Evolutionary conservation across 257 asterid genomes (phyloP), one percentile per base, ranked within the genome.

Genomic region (Lycium ferocissimum): DNA sequence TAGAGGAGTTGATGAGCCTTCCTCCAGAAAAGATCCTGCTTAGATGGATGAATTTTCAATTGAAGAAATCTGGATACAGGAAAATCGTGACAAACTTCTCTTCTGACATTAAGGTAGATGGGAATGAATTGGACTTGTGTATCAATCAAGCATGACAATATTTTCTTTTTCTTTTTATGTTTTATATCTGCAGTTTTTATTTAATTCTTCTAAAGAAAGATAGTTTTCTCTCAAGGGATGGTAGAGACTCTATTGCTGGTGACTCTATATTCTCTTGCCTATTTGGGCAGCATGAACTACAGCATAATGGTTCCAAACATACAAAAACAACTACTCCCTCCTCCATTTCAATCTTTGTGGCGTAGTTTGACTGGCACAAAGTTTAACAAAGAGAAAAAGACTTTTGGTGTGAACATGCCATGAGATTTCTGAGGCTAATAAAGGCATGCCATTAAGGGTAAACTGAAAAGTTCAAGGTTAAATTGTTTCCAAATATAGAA

Each of bases 21-120:
- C 92, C 98, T 61, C 99, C 99, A 45, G 98, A 96, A 84, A 96
- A 96, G 89, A 92, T 96, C 84, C 87, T 96, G 83, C 97, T 96
- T 71, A 91, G 97, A 87, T 96, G 99, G 99, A 95, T 96, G 99
- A 95, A 96, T 89, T 96, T 95, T 89, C 98, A 96, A 89, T 83
- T 96, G 90, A 94, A 85, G 87, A 97, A 97, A 90, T 90, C 97
- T 76, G 97, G 91, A 82, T 97, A 95, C 90, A 54, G 65, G 10
- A 97, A 93, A 89, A 95, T 91, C 26, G 95, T 95, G 86, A 89
- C 98, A 78, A 97, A 97, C 89, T 96, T 96, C 93, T 96, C 99
- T 63, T 91, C 98, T 51, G 99, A 97, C 87, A 92, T 97, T 51
- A 97, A 97, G 98, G 99, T 97, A 91, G 85, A 86, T 63, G 80